A percentile compares a stretch with the other conserved stretches of the same genome.
Conservation (phyloP, 2,329 filamentous ascomycete species). For the Lecanosticta acicola region DNA sequence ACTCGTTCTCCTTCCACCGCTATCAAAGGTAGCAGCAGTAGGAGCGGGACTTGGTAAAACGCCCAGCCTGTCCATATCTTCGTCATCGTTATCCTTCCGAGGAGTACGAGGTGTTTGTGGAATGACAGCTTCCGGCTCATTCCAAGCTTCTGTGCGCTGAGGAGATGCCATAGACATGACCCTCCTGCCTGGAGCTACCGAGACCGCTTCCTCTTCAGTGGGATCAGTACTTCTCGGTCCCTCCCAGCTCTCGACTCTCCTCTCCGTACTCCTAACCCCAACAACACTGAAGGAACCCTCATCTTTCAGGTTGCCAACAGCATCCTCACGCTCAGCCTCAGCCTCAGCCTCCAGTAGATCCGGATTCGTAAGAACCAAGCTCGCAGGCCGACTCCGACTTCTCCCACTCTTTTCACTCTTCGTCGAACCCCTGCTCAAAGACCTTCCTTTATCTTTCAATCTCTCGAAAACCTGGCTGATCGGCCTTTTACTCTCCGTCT, state of each 20-base stretch:
- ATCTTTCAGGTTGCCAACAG: neutral
- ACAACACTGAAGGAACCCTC: constrained; percentile 1
- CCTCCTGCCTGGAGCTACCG: neutral
- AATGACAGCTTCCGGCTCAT: constrained; percentile 20
- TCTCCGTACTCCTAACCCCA: constrained; percentile 1
- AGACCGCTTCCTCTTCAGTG: neutral
- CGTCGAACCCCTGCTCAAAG: constrained; percentile 11
- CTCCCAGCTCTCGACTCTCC: constrained; percentile 1
- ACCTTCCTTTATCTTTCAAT: constrained; percentile 11
- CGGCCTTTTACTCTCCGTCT: constrained; percentile 7
- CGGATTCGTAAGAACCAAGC: constrained; percentile 10
- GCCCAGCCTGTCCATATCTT: constrained; percentile 19
- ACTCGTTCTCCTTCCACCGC: constrained; percentile 5
- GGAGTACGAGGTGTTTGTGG: constrained; percentile 12
- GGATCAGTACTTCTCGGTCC: neutral
- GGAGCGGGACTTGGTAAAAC: constrained; percentile 29
- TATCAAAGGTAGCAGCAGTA: constrained; percentile 17
- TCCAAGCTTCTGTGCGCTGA: constrained; percentile 22
- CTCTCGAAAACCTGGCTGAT: constrained; percentile 17
- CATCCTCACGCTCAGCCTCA: constrained; percentile 5
- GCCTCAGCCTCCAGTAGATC: constrained; percentile 6
- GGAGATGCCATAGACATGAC: constrained; percentile 7
- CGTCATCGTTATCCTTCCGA: constrained; percentile 1
- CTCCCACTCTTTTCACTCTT: constrained; percentile 2
- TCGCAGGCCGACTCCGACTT: constrained; percentile 16